Base-by-base conservation (phyloP, 768 basidiomycete genomes). In the Leccinum aurantiacum region DNA sequence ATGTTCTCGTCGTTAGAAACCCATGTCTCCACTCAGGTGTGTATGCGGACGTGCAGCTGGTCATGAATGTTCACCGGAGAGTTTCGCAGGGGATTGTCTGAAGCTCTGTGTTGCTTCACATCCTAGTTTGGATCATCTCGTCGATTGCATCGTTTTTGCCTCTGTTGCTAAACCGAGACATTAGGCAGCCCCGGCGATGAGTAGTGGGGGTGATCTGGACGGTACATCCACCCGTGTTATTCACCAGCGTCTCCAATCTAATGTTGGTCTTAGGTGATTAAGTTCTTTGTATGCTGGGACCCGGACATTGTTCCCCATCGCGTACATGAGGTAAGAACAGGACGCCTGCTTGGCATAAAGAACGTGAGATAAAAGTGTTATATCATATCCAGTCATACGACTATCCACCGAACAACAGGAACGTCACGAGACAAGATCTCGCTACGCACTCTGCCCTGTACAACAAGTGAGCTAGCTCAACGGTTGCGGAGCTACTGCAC, bases 221-320 rank as follows among this genome's bases (percentile, higher is more conserved):
- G 82, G 80, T 82, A 56, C 61, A 67, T 54, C 17, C 14, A 11
- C 13, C 3, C 17, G 9, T 19, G 3, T 17, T 19, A 1, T 41
- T 8, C 9, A 27, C 48, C 19, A 6, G 22, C 6, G 14, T 29
- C 25, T 25, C 2, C 19, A 35, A n/a, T 22, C 15, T 22, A 15
- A 60, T n/a, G n/a, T 53, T 33, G 25, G 9, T 31, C 41, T 25
- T 19, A 82, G 86, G 86, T 9, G 87, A 89, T 62, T 62, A 80
- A 85, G 61, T 88, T 83, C 65, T 84, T 86, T 58, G 86, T 89
- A 2, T 86, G 84, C 44, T 89, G 87, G 86, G 87, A 89, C 69
- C 77, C 78, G 0, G 85, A 86, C 63, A 67, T 88, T 7, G 80
- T 88, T 17, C 87, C 86, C 6, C 73, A 69, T 14, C 79, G 65